A percentile compares a stretch with the other conserved stretches of the same genome.
phyloP scores from a whole-genome alignment of 192 early-diverging fungal genomes.

The Linnemannia schmuckeri region DNA sequence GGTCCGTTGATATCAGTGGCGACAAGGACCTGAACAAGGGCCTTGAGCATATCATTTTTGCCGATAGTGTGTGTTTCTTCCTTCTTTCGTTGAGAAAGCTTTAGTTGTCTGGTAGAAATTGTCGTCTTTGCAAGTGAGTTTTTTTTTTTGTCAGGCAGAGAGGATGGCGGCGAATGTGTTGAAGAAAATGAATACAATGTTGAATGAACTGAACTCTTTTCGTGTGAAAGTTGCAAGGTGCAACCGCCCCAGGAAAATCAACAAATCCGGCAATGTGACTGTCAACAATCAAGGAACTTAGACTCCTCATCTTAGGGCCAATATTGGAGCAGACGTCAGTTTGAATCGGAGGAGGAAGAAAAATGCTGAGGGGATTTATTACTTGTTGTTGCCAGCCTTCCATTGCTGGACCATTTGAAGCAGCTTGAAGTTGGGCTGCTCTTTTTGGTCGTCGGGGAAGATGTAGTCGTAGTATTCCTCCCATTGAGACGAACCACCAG shows the following conservation, averaged over 20 bases:
- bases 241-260: neutral
- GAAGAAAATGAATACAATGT: neutral
- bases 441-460: constrained; percentile 95
- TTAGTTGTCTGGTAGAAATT: neutral
- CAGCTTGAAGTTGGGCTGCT: constrained; percentile 90
- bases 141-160: neutral
- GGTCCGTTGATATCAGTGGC: constrained; percentile 18
- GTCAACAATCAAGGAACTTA: neutral
- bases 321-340: neutral
- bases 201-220: no score
- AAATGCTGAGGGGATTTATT: neutral
- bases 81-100: neutral
- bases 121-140: neutral
- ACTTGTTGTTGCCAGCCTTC: constrained; percentile 55
- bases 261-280: neutral
- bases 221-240: neutral
- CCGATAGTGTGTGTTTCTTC: neutral
- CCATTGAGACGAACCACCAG: constrained; percentile 72
- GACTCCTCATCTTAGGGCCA: neutral
- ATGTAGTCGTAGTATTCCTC: constrained; percentile 99
- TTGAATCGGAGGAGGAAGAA: neutral
- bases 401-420: constrained; percentile 92
- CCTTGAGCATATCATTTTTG: constrained; percentile 8
- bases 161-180: neutral
- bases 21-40: constrained; percentile 19